Evolutionary conservation across 2,329 filamentous ascomycete species (phyloP), one percentile per base, ranked within the genome.

Genomic region (Podosphaera aphanis): DNA sequence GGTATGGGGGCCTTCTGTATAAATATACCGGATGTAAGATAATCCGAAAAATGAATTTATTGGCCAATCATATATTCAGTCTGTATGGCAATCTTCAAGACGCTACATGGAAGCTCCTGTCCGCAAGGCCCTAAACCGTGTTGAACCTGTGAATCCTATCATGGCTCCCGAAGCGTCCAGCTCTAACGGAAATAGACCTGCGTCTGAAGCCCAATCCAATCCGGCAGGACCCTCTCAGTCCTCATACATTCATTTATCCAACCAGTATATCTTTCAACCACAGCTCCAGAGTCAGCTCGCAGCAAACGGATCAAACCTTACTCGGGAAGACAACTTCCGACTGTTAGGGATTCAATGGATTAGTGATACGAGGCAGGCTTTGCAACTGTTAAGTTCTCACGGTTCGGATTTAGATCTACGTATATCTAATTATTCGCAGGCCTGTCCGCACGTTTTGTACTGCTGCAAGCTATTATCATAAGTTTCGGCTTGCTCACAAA

Each of bases 371-470:
- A 73, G 88, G 42, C 75, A 78, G 55, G 73, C 74, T 19, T 67
- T 98, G 44, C 79, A 83, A 53, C 64, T 98, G 79, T 90, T 65
- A 55, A 78, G 10, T 19, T n/a, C 18, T 38, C 15, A 5, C 18
- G 20, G 4, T 20, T 31, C 21, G 13, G 31, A 20, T n/a, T 3
- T 27, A 27, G 13, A 16, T 42, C 11, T 18, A 6, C 18, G n/a
- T n/a, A 15, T 45, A 25, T 21, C 27, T 38, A 38, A 25, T 27
- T 10, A 16, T 33, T 23, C 39, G 11, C 49, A 86, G 83, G 40
- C 90, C 90, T 1, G 77, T 94, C 20, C 79, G 83, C 49, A 95
- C 90, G 0, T 94, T 84, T 61, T 83, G 88, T 54, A 93, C 88
- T 0, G 90, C 90, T 0, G 84, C 80, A 51, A 77, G 82, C 15